These are phyloP conservation scores for Acephala macrosclerotiorum DNA, from an alignment of 2,329 filamentous ascomycete genomes.

Conservation along the genomic window DNA sequence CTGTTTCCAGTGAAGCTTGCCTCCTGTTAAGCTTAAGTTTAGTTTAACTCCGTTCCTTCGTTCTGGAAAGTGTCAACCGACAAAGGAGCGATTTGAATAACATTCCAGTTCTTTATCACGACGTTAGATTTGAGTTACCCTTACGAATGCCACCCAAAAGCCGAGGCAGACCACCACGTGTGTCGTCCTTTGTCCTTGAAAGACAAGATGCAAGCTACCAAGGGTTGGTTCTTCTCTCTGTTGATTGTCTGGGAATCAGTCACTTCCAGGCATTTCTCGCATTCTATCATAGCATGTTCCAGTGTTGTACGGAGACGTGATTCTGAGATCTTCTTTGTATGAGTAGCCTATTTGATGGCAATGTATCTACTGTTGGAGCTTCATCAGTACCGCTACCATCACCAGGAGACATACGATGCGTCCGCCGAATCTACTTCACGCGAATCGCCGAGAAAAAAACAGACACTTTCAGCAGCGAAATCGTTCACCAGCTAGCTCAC, in stretches of 20 bases:
- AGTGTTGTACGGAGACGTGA: not conserved
- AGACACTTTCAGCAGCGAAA: not conserved
- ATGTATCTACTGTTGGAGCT: not conserved
- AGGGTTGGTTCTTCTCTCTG: not conserved
- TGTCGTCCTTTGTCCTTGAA: not conserved
- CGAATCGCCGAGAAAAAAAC: not conserved
- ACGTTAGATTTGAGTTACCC: not conserved
- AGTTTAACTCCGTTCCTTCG: too few relatives aligned
- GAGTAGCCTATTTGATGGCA: not conserved
- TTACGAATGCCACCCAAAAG: not conserved
- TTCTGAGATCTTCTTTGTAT: not conserved
- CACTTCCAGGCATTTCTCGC: not conserved
- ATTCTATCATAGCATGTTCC: not conserved
- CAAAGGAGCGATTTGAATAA: not conserved
- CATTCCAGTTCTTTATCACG: not conserved
- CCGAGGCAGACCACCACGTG: not conserved
- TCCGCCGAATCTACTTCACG: not conserved
- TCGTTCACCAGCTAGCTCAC: not conserved
- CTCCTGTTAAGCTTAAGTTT: not conserved
- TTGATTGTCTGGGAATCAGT: not conserved
- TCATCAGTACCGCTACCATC: not conserved
- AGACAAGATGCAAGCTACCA: not conserved
- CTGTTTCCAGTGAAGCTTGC: slow-evolving; percentile 3
- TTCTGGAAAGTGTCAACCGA: not conserved
- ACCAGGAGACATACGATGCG: not conserved